Conservation (phyloP, 2,329 filamentous ascomycete species). For the Fusarium praegraminearum region DNA sequence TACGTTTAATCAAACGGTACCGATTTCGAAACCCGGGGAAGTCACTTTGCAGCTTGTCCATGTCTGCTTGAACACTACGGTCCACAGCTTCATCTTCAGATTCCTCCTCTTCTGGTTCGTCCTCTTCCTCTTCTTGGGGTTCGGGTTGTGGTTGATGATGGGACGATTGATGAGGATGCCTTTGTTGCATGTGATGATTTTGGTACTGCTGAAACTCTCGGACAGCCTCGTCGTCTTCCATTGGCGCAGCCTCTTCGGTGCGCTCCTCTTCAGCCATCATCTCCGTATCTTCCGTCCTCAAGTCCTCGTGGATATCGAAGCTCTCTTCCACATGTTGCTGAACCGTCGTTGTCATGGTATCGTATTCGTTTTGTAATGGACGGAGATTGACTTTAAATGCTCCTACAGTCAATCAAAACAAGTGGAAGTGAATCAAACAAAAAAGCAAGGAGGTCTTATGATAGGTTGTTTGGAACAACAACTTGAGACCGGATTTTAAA, state of each 20-base stretch:
- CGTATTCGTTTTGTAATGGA: constrained; percentile 14
- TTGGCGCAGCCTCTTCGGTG: constrained; percentile 43
- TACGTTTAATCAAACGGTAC: constrained; percentile 93
- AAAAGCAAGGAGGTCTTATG: constrained; percentile 13
- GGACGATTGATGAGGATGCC: constrained; percentile 26
- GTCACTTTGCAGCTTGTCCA: constrained; percentile 82
- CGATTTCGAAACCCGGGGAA: constrained; percentile 87
- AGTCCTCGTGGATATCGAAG: constrained; percentile 65
- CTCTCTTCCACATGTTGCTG: constrained; percentile 52
- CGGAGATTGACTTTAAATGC: not conserved
- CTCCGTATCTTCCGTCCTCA: constrained; percentile 62
- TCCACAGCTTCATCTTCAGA: constrained; percentile 75
- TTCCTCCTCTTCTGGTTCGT: constrained; percentile 57
- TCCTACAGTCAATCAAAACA: not conserved
- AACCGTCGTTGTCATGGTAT: constrained; percentile 41
- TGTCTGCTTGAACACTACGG: constrained; percentile 81
- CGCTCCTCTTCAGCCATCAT: constrained; percentile 60
- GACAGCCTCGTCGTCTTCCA: constrained; percentile 43
- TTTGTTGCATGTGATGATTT: constrained; percentile 31
- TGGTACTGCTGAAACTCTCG: constrained; percentile 45
- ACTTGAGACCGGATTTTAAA: constrained; percentile 11
- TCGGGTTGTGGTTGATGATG: constrained; percentile 35
- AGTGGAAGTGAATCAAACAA: constrained; percentile 4
- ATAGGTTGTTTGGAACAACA: constrained; percentile 14
- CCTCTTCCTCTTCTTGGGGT: constrained; percentile 53